Conservation (phyloP, 257 asterid genomes). For the Gynochthodes officinalis region DNA sequence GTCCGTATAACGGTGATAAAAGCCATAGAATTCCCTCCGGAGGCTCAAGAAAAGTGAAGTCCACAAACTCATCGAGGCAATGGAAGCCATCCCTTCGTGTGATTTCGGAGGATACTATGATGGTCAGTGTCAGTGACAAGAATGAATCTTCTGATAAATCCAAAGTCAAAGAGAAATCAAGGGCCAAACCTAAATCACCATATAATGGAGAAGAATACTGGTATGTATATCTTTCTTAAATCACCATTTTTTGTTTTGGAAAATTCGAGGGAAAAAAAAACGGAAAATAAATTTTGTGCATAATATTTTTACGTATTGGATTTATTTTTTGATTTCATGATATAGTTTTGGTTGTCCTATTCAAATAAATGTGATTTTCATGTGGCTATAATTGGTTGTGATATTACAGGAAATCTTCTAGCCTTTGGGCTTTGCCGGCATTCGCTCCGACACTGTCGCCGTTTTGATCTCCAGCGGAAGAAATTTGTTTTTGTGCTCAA, state of each 20-base stretch:
- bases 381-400: not conserved
- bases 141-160: not conserved
- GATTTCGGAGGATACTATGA: slow-evolving; percentile 41
- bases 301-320: too few relatives aligned
- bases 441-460: slow-evolving; percentile 16
- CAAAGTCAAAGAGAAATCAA: slow-evolving; percentile 17
- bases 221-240: not conserved
- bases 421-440: slow-evolving; percentile 7
- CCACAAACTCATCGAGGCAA: slow-evolving; percentile 17
- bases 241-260: not conserved
- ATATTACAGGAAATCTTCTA: slow-evolving; percentile 16
- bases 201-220: slow-evolving; percentile 7
- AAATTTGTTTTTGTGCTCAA: not conserved
- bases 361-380: too few relatives aligned
- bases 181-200: not conserved
- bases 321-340: not conserved
- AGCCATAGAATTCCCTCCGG: not conserved
- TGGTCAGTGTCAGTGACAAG: slow-evolving; percentile 13
- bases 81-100: slow-evolving; percentile 53
- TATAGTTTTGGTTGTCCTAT: not conserved
- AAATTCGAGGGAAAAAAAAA: too few relatives aligned
- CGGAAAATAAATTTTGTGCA: too few relatives aligned
- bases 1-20: not conserved
- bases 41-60: slow-evolving; percentile 9
- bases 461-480: not conserved